phyloP scores from a whole-genome alignment of 2,329 filamentous ascomycete genomes.

The Venturia aucupariae region DNA sequence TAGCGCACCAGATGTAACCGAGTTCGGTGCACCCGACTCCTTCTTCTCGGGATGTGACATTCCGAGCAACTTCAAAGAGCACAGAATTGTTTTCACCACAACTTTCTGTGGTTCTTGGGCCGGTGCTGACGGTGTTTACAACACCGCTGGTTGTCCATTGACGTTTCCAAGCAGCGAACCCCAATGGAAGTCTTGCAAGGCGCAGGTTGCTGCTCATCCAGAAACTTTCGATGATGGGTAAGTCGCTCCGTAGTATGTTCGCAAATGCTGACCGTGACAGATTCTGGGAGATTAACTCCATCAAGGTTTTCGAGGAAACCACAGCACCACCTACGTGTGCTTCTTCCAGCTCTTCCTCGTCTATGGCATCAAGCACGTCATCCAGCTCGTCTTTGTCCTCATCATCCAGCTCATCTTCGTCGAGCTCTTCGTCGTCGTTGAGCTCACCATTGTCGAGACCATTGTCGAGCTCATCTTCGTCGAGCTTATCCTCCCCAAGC shows the following conservation, averaged over 20 bases:
- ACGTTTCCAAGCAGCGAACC: constrained; percentile 12
- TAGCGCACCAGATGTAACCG: constrained; percentile 47
- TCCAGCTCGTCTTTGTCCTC: too few relatives aligned
- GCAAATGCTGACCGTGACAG: constrained; percentile 17
- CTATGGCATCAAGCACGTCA: too few relatives aligned
- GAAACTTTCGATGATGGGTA: constrained; percentile 16
- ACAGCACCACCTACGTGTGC: constrained; percentile 26
- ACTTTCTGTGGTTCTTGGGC: constrained; percentile 32
- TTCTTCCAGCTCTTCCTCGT: constrained; percentile 22
- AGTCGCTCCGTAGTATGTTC: background rate
- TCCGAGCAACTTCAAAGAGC: constrained; percentile 28
- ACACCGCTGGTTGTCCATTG: constrained; percentile 23
- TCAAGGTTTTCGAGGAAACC: constrained; percentile 29
- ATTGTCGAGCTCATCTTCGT: background rate
- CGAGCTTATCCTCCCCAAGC: background rate
- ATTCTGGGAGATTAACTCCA: constrained; percentile 34
- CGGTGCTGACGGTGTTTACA: constrained; percentile 24
- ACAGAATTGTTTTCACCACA: constrained; percentile 31
- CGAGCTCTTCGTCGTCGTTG: background rate
- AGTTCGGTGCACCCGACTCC: constrained; percentile 53
- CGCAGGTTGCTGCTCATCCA: constrained; percentile 26
- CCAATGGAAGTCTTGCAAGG: constrained; percentile 22
- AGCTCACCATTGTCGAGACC: too few relatives aligned
- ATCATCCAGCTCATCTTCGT: background rate
- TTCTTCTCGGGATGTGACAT: constrained; percentile 47